These are phyloP conservation scores for Xylariaceae sp. DNA, from an alignment of 2,329 filamentous ascomycete species.

Conservation along the genomic window DNA sequence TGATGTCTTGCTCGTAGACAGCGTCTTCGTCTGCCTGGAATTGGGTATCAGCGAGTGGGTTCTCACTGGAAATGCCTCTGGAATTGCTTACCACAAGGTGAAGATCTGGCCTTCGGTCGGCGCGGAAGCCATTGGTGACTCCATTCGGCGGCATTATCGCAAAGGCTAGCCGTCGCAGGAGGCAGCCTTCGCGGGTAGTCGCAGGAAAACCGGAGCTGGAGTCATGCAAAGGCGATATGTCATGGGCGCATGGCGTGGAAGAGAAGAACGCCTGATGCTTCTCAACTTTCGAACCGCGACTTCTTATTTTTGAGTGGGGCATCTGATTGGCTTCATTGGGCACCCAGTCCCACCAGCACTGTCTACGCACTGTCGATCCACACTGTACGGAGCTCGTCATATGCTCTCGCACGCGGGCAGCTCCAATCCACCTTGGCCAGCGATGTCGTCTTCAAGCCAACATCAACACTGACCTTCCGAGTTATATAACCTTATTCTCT, in stretches of 20 bases:
- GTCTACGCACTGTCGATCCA: neutral
- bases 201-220: conserved; percentile 8
- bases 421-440: conserved; percentile 1
- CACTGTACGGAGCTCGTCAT: conserved; percentile 5
- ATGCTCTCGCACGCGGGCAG: conserved; percentile 1
- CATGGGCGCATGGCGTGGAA: conserved; percentile 16
- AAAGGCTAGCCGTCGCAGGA: conserved; percentile 9
- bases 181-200: conserved; percentile 13
- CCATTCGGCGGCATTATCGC: conserved; percentile 29
- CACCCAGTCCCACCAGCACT: neutral
- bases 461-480: neutral
- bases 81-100: conserved; percentile 40
- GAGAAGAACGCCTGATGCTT: neutral
- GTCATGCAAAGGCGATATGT: conserved; percentile 5
- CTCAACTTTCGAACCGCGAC: conserved; percentile 12
- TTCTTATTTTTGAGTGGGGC: conserved; percentile 12
- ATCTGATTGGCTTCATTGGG: conserved; percentile 1
- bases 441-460: conserved; percentile 2
- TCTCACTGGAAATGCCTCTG: neutral
- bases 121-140: conserved; percentile 24
- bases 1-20: conserved; percentile 92
- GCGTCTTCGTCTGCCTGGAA: conserved; percentile 77
- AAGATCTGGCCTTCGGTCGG: conserved; percentile 39
- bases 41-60: conserved; percentile 21
- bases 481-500: neutral